Conservation (phyloP, 345 rosid species). For the Geranium brycei region DNA sequence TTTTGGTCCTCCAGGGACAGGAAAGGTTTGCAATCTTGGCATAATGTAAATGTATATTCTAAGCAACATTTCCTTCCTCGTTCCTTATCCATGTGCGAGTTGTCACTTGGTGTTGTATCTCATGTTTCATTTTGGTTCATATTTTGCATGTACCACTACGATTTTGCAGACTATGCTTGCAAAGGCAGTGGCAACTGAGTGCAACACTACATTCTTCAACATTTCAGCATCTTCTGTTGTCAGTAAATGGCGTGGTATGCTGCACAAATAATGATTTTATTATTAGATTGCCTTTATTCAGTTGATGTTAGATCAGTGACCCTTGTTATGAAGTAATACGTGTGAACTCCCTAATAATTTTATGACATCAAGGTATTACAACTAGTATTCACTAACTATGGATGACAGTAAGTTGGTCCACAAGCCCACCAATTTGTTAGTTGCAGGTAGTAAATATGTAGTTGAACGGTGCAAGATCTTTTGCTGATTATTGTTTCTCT, state of each 20-base stretch:
- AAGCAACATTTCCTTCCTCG: background rate
- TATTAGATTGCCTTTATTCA: background rate
- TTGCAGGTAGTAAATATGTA: background rate
- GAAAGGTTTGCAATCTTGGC: slow-evolving; percentile 48
- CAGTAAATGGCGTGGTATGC: slow-evolving; percentile 96
- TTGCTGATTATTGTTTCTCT: background rate
- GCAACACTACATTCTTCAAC: slow-evolving; percentile 94
- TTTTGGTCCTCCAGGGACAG: slow-evolving; percentile 98
- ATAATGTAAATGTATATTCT: slow-evolving; percentile 1
- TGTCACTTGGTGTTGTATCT: slow-evolving; percentile 1
- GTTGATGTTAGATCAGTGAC: background rate
- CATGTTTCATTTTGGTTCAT: background rate
- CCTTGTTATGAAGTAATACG: background rate
- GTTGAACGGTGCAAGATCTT: background rate
- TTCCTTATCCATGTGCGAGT: background rate
- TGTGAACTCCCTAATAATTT: background rate
- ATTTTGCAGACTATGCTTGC: slow-evolving; percentile 89
- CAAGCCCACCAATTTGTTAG: background rate
- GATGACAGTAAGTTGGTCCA: background rate
- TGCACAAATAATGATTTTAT: background rate
- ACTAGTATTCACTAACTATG: no score
- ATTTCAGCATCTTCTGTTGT: slow-evolving; percentile 97
- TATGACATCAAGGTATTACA: background rate
- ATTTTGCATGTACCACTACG: slow-evolving; percentile 3
- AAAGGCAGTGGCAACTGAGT: slow-evolving; percentile 95